Evolutionary conservation across 1,284 basidiomycete genomes (phyloP), one percentile per base, ranked within the genome.

Genomic region (Ceratobasidium sp.): DNA sequence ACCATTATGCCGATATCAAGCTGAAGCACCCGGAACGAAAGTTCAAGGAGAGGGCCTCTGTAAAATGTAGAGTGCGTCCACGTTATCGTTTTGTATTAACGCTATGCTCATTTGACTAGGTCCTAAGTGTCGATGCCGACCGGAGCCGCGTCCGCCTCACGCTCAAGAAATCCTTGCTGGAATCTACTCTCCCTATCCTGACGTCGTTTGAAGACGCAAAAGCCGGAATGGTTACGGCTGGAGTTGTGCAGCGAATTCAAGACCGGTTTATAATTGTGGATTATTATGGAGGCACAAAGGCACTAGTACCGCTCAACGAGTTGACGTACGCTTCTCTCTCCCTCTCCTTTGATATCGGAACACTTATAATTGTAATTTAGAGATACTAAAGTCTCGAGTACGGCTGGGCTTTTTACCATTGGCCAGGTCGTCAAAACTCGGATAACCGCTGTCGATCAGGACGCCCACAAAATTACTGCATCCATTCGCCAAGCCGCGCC

Each of bases 1-100:
- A 92, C 81, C 98, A 99, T 85, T 99, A 96, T 85, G 95, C 98
- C 44, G 97, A 99, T 84, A 97, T 99, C 82, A 86, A 88, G 49
- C 89, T 99, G 81, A 98, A 97, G 83, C 94, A 98, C 83, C 97
- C 97, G 33, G 91, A 95, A 81, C 96, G 94, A 86, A 91, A 94
- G 81, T 99, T 98, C 88, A 97, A 96, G 84, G 87, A 90, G 18
- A 97, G 96, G 42, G 89, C 90, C 3, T 90, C 85, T 67, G 93
- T 99, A 85, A 98, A 95, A 86, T 97, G 96, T 81, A 88, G 94
- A 76, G 95, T 96, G 85, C 39, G 91, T 33, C 33, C 33, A 33
- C 4, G 4, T 33, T 33, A 33, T 33, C 33, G 4, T 33, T 33
- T 33, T 33, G 33, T 33, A 33, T 33, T 33, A 33, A 33, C 33